Evolutionary conservation across 495 filamentous ascomycete genomes (phyloP).

Genomic region (Xylona heveae): DNA sequence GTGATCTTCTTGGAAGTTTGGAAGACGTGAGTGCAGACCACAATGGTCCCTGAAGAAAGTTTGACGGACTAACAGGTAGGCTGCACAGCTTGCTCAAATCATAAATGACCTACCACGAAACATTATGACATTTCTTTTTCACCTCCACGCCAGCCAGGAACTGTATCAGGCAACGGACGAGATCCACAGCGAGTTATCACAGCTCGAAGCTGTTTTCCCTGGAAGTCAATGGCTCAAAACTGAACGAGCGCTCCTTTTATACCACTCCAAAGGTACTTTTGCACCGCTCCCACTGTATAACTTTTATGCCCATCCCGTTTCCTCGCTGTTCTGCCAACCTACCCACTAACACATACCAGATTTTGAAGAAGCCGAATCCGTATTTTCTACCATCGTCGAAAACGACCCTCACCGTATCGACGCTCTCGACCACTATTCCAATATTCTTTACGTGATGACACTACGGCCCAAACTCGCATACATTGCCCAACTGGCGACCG

Average conservation of each 20-base stretch:
- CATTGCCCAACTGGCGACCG: constrained; percentile 70
- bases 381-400: constrained; percentile 64
- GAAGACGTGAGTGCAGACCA: constrained; percentile 45
- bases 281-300: background rate
- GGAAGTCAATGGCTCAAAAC: constrained; percentile 73
- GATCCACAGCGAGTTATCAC: constrained; percentile 46
- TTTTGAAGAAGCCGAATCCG: constrained; percentile 61
- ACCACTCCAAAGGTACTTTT: constrained; percentile 54
- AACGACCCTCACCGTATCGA: constrained; percentile 77
- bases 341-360: constrained; percentile 22
- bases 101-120: constrained; percentile 54
- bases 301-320: too few species aligned
- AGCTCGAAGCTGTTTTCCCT: constrained; percentile 68
- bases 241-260: constrained; percentile 66
- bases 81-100: constrained; percentile 30
- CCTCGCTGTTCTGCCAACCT: background rate
- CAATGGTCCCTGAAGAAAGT: too few species aligned
- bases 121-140: constrained; percentile 82
- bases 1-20: constrained; percentile 47
- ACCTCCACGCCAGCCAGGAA: constrained; percentile 74
- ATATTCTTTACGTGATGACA: constrained; percentile 87
- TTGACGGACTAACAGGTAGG: too few species aligned
- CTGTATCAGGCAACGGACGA: constrained; percentile 67
- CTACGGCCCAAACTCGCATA: constrained; percentile 74
- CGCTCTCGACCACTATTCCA: constrained; percentile 81